Base-by-base conservation (phyloP, 1,139 yeast genomes). In the Martiniozyma asiatica region DNA sequence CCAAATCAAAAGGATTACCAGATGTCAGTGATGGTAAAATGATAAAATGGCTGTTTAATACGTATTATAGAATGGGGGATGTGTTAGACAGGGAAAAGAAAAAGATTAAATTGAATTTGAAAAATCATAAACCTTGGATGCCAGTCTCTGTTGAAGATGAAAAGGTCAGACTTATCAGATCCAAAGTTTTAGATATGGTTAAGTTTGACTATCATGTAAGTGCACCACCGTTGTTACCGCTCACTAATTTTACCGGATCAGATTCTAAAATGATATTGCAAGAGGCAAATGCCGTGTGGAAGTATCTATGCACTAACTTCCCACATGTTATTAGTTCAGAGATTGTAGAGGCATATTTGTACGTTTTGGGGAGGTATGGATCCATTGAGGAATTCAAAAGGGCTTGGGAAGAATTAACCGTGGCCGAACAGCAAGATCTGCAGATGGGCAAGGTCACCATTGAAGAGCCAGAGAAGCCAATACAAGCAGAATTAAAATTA, bases 211-310 rank as follows among this genome's bases (percentile, higher is more conserved):
- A 48, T 35, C 47, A 47, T 26, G 26, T 22, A 1, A 38, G 43
- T 9, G 54, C 51, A 2, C 68, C 82, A 8, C 96, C 96, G 2
- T 62, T 84, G 38, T 55, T 85, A 26, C 95, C 95, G 0, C 36
- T 64, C 1, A 47, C 57, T 2, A 62, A 61, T 7, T 28, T 48
- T 14, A 32, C 35, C 20, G 50, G 77, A 9, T 44, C 50, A 1
- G 52, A 58, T 5, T 42, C 49, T 43, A 8, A 47, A 45, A 18
- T 73, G 38, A 57, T 81, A 1, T 37, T 80, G 30, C 75, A 79
- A 0, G 97, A 87, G 53, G 73, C 92, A 0, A 64, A 72, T 34
- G 97, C 97, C 0, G 36, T 87, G 9, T 73, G 92, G 75, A 67
- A 67, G 3, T 76, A 66, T 44, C 53, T 69, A 9, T 39, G 67